Evolutionary conservation across 495 filamentous ascomycete genomes (phyloP), one percentile per base, ranked within the genome.

Genomic region (Penicillium salamii): DNA sequence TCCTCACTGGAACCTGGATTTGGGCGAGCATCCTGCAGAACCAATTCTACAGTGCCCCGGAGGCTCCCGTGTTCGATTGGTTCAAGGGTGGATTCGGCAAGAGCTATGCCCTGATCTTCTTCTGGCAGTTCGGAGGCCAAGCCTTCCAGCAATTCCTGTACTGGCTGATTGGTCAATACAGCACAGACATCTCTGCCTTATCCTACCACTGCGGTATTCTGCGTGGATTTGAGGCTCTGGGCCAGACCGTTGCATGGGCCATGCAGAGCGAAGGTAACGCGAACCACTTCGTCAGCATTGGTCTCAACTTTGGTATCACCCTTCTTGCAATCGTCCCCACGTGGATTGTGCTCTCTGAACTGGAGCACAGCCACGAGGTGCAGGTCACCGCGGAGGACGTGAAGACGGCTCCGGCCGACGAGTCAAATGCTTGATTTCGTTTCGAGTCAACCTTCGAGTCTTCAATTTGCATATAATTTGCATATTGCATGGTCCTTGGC

Each of bases 91-190:
- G 59, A 0, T 67, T 67, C 47, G 59, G 59, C 11, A 67, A 67
- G 41, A 52, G 57, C 5, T 67, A 67, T 44, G 62, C 64, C 1
- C 43, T 67, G 4, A 51, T 67, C 43, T 67, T 67, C 49, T 67
- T 67, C 54, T 67, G 64, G 64, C 52, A 43, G 2, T 67, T 67
- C 23, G 59, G 54, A 19, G 64, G 64, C 21, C 64, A 65, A 39
- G 64, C 59, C 7, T 67, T 67, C 44, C 64, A 67, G 42, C 64
- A 67, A 49, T 67, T 63, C 47, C 62, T 67, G 15, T 67, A 67
- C 53, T 67, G 64, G 64, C 46, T 67, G 7, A 46, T 67, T 17
- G 64, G 64, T 14, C 64, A 67, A 45, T 67, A 67, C 46, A 61
- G 54, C 34, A 67, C 64, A 7, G 64, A 67, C 14, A 55, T 67